Evolutionary conservation across 495 filamentous ascomycete genomes (phyloP).

Genomic region (Aspergillus bridgeri): DNA sequence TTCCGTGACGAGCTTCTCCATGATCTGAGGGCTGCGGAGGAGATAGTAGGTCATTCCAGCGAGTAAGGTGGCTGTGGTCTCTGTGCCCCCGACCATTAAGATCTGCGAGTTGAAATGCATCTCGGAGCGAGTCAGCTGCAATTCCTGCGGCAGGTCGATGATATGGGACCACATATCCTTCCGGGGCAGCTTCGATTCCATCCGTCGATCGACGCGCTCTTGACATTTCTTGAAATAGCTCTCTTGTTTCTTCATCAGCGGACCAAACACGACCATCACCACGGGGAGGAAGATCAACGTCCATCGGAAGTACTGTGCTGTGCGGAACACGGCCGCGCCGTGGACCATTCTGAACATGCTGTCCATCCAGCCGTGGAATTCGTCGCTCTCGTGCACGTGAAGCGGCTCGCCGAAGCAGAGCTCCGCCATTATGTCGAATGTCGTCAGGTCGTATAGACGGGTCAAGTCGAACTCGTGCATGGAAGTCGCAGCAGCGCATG

Average conservation of each 20-base stretch:
- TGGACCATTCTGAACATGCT: conserved; percentile 23
- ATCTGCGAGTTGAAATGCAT: conserved; percentile 20
- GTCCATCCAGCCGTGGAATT: conserved; percentile 44
- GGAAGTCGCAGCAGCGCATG: not conserved
- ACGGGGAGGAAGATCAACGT: not conserved
- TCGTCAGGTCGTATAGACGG: conserved; percentile 49
- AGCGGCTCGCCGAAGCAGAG: conserved; percentile 53
- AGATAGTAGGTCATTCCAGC: conserved; percentile 49
- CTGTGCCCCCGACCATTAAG: conserved; percentile 49
- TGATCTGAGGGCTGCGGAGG: conserved; percentile 35
- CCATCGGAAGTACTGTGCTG: conserved; percentile 12
- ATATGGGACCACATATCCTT: conserved; percentile 14
- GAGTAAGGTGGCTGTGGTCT: conserved; percentile 56
- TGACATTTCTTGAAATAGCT: conserved; percentile 6
- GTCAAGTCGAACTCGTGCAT: conserved; percentile 33
- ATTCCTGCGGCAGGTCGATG: conserved; percentile 6
- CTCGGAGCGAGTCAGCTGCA: conserved; percentile 9
- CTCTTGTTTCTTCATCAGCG: not conserved
- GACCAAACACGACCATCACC: too few relatives aligned
- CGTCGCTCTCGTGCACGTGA: conserved; percentile 41
- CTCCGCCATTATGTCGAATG: conserved; percentile 60
- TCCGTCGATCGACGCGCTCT: conserved; percentile 4
- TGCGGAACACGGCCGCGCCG: conserved; percentile 2
- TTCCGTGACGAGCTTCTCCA: conserved; percentile 42
- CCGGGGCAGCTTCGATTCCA: not conserved